Conservation (phyloP, 202 grass and related monocot genomes). For the Cymbopogon flexuosus region DNA sequence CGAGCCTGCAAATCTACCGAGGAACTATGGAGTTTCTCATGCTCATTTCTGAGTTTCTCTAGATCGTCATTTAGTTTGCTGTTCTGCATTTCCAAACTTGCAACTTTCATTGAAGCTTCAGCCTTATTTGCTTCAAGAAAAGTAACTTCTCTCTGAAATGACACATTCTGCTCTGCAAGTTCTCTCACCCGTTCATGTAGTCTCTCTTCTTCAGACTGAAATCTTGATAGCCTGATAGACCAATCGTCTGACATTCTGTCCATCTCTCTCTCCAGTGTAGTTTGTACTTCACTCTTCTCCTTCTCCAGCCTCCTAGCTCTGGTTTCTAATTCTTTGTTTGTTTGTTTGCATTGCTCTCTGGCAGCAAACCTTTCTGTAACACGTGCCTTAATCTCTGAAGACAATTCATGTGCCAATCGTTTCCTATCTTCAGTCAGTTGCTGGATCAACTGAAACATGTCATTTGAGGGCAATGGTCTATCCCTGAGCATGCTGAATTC, state of each 20-base stretch:
- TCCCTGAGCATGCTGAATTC: conserved; percentile 37
- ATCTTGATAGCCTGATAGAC: conserved; percentile 43
- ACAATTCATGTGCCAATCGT: conserved; percentile 48
- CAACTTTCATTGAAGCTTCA: conserved; percentile 26
- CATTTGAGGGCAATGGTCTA: neutral
- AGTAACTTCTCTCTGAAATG: conserved; percentile 68
- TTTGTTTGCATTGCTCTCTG: conserved; percentile 52
- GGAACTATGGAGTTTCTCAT: conserved; percentile 37
- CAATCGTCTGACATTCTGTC: conserved; percentile 64
- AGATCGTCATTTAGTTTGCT: conserved; percentile 42
- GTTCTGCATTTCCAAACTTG: conserved; percentile 45
- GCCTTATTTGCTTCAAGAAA: conserved; percentile 46
- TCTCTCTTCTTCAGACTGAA: conserved; percentile 72
- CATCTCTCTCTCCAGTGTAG: conserved; percentile 59
- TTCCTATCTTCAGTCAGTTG: conserved; percentile 60
- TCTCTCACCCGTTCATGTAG: conserved; percentile 73
- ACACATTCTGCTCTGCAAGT: conserved; percentile 80
- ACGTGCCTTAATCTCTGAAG: conserved; percentile 62
- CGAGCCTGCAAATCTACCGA: conserved; percentile 43
- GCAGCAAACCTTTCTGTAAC: conserved; percentile 55
- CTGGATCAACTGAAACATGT: conserved; percentile 51
- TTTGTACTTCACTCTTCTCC: conserved; percentile 59
- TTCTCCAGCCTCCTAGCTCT: conserved; percentile 58
- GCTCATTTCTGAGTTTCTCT: conserved; percentile 41
- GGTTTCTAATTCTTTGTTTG: conserved; percentile 41